Percentiles rank a stretch among this genome's conserved stretches.
These are phyloP conservation scores for Cryptococcus sp. DNA, from an alignment of 1,284 basidiomycete species.

Conservation along the genomic window DNA sequence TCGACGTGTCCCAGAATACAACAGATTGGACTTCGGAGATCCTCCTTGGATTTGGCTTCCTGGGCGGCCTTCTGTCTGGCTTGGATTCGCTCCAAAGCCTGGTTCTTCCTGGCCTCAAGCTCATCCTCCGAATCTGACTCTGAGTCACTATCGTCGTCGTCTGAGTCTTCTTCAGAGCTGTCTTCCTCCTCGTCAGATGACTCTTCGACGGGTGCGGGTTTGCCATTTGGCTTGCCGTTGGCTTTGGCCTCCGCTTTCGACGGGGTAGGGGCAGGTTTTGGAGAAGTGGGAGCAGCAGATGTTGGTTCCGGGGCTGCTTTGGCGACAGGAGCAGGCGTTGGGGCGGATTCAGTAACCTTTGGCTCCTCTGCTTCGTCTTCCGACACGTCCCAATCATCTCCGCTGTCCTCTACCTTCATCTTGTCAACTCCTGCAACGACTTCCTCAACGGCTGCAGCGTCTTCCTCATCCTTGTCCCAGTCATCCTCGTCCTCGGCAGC, in stretches of 20 bases:
- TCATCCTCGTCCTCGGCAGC: slow-evolving; percentile 29
- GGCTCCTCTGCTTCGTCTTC: slow-evolving; percentile 56
- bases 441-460: slow-evolving; percentile 33
- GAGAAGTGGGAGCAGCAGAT: slow-evolving; percentile 8
- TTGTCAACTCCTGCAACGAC: slow-evolving; percentile 32
- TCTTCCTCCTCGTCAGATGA: slow-evolving; percentile 36
- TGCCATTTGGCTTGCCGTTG: slow-evolving; percentile 16
- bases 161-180: slow-evolving; percentile 49
- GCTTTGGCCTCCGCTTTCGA: slow-evolving; percentile 10
- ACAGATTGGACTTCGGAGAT: slow-evolving; percentile 94
- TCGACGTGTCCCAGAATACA: slow-evolving; percentile 99
- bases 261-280: slow-evolving; percentile 12
- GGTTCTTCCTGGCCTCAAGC: slow-evolving; percentile 72
- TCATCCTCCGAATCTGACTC: slow-evolving; percentile 54
- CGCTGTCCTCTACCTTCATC: slow-evolving; percentile 39
- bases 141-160: slow-evolving; percentile 48
- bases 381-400: slow-evolving; percentile 79
- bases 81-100: slow-evolving; percentile 72
- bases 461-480: slow-evolving; percentile 29
- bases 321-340: slow-evolving; percentile 9
- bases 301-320: background rate
- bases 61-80: slow-evolving; percentile 82
- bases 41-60: slow-evolving; percentile 79
- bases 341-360: slow-evolving; percentile 34
- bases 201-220: slow-evolving; percentile 28